A percentile compares a stretch with the other conserved stretches of the same genome.
These are phyloP conservation scores for Aleurites moluccanus DNA, from an alignment of 441 rosid species.

Conservation along the genomic window DNA sequence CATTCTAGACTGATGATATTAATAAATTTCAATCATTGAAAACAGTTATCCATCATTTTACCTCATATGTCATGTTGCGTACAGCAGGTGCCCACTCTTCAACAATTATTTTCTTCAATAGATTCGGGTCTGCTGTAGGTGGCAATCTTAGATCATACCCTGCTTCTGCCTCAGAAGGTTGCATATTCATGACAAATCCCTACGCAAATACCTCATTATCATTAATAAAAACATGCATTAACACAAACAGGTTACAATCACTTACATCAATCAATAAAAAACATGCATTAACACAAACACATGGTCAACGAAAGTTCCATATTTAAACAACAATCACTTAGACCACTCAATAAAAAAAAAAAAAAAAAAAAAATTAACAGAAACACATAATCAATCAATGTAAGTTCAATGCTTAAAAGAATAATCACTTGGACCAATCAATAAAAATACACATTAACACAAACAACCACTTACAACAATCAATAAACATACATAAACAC, in stretches of 20 bases:
- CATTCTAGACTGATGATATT: neutral
- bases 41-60: constrained; percentile 22
- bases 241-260: neutral
- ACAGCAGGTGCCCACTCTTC: constrained; percentile 86
- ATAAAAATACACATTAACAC: neutral
- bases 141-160: constrained; percentile 84
- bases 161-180: constrained; percentile 92
- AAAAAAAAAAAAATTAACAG: neutral
- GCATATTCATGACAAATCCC: constrained; percentile 96
- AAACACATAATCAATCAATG: neutral
- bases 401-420: neutral
- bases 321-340: neutral
- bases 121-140: constrained; percentile 71
- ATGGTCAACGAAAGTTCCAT: neutral
- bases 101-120: constrained; percentile 56
- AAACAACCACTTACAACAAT: neutral
- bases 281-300: neutral
- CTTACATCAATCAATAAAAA: neutral
- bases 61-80: constrained; percentile 72
- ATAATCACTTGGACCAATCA: constrained; percentile 29
- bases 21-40: neutral
- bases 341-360: neutral
- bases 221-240: neutral
- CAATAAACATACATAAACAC: neutral
- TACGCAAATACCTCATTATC: constrained; percentile 22